Base-by-base conservation (phyloP, 176 grass and related monocot genomes). In the Alopecurus myosuroides region DNA sequence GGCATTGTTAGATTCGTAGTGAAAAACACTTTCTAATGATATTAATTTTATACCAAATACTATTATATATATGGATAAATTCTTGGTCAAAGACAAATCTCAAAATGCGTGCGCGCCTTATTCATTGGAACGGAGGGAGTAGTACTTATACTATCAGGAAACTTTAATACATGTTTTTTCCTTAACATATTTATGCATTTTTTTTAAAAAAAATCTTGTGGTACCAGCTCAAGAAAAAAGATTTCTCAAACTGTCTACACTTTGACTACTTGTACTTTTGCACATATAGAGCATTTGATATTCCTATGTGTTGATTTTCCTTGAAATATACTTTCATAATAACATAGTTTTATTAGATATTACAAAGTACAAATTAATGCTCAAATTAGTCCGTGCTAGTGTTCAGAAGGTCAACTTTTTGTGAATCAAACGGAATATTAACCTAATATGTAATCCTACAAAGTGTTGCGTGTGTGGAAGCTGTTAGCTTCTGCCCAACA, bases 401-500 rank as follows among this genome's bases (percentile, higher is more conserved):
- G 19, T 22, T 68, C 1, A 11, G 10, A 35, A 37, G 33, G 9
- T 22, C 17, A 66, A 33, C 63, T 20, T 36, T 34, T 66, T 10
- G 65, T 11, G 4, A 69, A 69, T n/a, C 58, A 23, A 36, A 41
- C 11, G n/a, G 65, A 53, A 48, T 31, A 22, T 46, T 80, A 15
- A 10, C 40, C 11, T 12, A 46, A 46, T 81, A n/a, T n/a, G n/a
- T n/a, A 67, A 17, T 34, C 18, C 55, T 45, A 44, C 17, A 37
- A 17, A 78, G 50, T 36, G 20, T 52, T 52, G 34, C 28, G 73
- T 70, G 14, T 7, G 23, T 81, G 60, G 60, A 85, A 80, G 62
- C 46, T 68, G 36, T 77, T 36, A 40, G 37, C 57, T 89, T 67
- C 57, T 85, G 67, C 37, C 46, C 34, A 66, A 45, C 22, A 30